Evolutionary conservation across 306 rosid species (phyloP).

Genomic region (Dalbergia cultrata): DNA sequence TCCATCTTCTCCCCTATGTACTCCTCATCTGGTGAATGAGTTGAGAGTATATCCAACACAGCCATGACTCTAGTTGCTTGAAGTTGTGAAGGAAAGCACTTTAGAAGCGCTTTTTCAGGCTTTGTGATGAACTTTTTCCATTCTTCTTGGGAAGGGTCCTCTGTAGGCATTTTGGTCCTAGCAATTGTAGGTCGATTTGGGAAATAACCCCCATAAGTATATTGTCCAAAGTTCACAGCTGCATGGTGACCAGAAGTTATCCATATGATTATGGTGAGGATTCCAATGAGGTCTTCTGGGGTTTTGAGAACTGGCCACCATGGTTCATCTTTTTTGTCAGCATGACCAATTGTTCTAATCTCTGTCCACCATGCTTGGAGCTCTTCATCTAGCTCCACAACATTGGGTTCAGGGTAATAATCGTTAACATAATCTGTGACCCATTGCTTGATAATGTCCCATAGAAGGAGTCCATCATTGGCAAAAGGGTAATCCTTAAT

Average conservation of each 20-base stretch:
- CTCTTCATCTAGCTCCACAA: constrained; percentile 64
- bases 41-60: constrained; percentile 71
- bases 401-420: constrained; percentile 55
- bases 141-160: constrained; percentile 56
- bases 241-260: constrained; percentile 82
- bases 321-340: constrained; percentile 80
- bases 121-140: constrained; percentile 58
- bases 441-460: constrained; percentile 77
- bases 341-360: constrained; percentile 70
- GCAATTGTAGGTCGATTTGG: constrained; percentile 80
- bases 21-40: constrained; percentile 88
- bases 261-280: constrained; percentile 68
- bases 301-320: constrained; percentile 81
- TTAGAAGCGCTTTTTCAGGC: constrained; percentile 62
- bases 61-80: constrained; percentile 76
- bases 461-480: constrained; percentile 71
- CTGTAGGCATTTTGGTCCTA: constrained; percentile 68
- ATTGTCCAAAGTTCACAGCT: constrained; percentile 84
- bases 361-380: constrained; percentile 95
- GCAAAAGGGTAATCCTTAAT: constrained; percentile 84
- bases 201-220: constrained; percentile 70
- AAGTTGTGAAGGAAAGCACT: constrained; percentile 74
- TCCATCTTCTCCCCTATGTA: constrained; percentile 73
- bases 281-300: constrained; percentile 62
- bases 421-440: constrained; percentile 68